phyloP scores from a whole-genome alignment of 2,329 filamentous ascomycete genomes.

The Helotiales sp. region DNA sequence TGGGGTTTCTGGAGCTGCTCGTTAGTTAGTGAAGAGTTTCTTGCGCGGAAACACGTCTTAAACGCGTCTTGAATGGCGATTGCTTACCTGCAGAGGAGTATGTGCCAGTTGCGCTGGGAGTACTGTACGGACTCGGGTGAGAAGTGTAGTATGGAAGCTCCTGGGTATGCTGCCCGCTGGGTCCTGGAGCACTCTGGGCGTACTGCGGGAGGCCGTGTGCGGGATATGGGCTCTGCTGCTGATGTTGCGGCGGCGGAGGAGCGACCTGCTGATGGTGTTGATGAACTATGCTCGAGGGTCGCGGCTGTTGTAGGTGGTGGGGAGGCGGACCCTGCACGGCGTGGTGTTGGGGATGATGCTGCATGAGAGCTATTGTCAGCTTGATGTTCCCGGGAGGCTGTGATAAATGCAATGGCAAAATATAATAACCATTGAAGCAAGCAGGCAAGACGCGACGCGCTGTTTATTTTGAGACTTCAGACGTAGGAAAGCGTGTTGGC shows the following conservation, averaged over 20 bases:
- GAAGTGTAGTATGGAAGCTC: slow-evolving; percentile 80
- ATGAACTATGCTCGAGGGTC: slow-evolving; percentile 71
- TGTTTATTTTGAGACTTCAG: slow-evolving; percentile 33
- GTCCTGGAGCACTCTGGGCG: slow-evolving; percentile 62
- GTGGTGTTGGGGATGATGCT: slow-evolving; percentile 78
- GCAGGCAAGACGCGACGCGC: slow-evolving; percentile 34
- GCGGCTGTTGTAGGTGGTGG: slow-evolving; percentile 67
- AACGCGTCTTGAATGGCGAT: slow-evolving; percentile 17
- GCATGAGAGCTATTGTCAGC: slow-evolving; percentile 40
- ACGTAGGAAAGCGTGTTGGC: slow-evolving; percentile 29
- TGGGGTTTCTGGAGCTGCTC: slow-evolving; percentile 50
- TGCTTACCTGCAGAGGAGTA: slow-evolving; percentile 80
- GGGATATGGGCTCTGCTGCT: slow-evolving; percentile 68
- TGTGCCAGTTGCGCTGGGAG: slow-evolving; percentile 76
- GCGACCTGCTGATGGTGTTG: slow-evolving; percentile 68
- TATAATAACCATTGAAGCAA: slow-evolving; percentile 36
- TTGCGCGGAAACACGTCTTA: slow-evolving; percentile 2
- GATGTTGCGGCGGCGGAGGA: slow-evolving; percentile 54
- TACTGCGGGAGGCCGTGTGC: slow-evolving; percentile 70
- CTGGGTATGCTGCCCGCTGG: slow-evolving; percentile 59
- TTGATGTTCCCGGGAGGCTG: slow-evolving; percentile 18
- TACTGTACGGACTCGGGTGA: slow-evolving; percentile 80
- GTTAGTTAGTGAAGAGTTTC: slow-evolving; percentile 18
- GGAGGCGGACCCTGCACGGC: slow-evolving; percentile 69
- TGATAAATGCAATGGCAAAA: slow-evolving; percentile 29